Base-by-base conservation (phyloP, 2,329 filamentous ascomycete genomes). In the Cladophialophora psammophila region DNA sequence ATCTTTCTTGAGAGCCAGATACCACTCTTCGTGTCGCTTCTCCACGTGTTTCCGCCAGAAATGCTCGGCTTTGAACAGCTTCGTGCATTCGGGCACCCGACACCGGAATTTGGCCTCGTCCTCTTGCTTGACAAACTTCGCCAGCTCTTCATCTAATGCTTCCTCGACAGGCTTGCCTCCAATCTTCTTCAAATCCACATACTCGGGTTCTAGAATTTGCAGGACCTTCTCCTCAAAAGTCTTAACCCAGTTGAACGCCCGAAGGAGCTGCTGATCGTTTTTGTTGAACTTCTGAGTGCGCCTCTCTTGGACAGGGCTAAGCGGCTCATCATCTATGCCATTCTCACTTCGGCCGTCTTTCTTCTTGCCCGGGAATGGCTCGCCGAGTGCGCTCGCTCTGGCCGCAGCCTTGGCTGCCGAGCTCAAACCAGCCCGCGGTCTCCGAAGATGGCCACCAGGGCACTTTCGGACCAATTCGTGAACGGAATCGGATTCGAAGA, bases 41-140 rank as follows among this genome's bases (percentile, higher is more conserved):
- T 98, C 94, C 15, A 98, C 90, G 75, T 99, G 95, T 83, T 99
- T 99, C 75, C 89, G 90, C 94, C 96, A 99, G 78, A 99, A 99
- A 74, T 94, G 89, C 52, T 96, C 91, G 66, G 95, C 95, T 79
- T 98, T 98, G 85, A 99, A 99, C 7, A 99, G 83, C 80, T 99
- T 99, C 10, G 91, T 91, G 80, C 95, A 99, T 45, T 97, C 94
- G 1, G 94, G 94, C 3, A 96, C 94, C 78, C 95, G 96, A 85
- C 95, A 99, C 68, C 96, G 89, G 85, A 90, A 99, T 78, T 98
- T 98, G 75, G 94, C 90, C 78, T 97, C 94, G 74, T 99, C 96
- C 78, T 99, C 95, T 79, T 98, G 94, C 82, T 97, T 97, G 70
- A 98, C 92, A 74, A 88, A 92, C 78, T 96, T 97, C 71, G 82